A percentile compares a stretch with the other conserved stretches of the same genome.
Conservation (phyloP, 805 yeast genomes). For the Groenewaldozyma salmanticensis region DNA sequence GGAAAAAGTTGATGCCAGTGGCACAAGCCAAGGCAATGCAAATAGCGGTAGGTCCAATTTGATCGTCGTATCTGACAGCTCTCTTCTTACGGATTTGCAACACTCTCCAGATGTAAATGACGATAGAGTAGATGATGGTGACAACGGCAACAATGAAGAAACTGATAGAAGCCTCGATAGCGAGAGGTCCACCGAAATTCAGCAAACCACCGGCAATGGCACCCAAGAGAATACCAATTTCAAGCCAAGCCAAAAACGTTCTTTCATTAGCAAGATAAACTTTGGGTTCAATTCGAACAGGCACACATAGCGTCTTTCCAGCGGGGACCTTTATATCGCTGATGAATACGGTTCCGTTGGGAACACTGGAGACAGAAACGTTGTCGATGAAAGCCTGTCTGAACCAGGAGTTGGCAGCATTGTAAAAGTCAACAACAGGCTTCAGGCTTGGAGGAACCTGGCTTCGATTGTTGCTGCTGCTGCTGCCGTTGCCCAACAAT, state of each 20-base stretch:
- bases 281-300: slow-evolving; percentile 95
- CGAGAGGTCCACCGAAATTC: slow-evolving; percentile 69
- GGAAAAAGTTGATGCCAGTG: slow-evolving; percentile 36
- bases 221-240: slow-evolving; percentile 78
- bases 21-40: slow-evolving; percentile 68
- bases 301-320: slow-evolving; percentile 84
- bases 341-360: slow-evolving; percentile 56
- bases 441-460: slow-evolving; percentile 3
- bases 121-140: slow-evolving; percentile 63
- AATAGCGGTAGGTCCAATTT: slow-evolving; percentile 74
- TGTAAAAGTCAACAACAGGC: slow-evolving; percentile 2
- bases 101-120: slow-evolving; percentile 73
- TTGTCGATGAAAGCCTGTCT: slow-evolving; percentile 31
- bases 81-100: slow-evolving; percentile 71
- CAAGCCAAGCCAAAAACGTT: slow-evolving; percentile 88
- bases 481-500: not conserved
- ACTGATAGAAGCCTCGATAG: slow-evolving; percentile 75
- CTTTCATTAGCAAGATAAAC: slow-evolving; percentile 98
- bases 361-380: slow-evolving; percentile 44
- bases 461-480: not conserved
- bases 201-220: slow-evolving; percentile 82
- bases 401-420: slow-evolving; percentile 14
- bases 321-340: slow-evolving; percentile 61
- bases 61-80: slow-evolving; percentile 80
- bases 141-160: slow-evolving; percentile 73